Conservation (phyloP, 83 land plant species). For the Picea mariana region DNA sequence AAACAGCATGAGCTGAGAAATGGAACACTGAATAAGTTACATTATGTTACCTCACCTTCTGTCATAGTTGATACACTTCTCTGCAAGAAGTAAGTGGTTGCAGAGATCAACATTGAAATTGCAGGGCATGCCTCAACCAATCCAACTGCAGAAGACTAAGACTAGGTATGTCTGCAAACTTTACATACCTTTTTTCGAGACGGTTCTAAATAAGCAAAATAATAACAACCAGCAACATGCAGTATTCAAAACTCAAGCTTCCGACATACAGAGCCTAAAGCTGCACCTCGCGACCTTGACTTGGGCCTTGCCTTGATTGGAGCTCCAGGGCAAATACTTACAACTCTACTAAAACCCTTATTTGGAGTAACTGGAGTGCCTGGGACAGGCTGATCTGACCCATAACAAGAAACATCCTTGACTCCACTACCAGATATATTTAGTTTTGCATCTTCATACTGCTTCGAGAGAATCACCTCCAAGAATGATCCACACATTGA, state of each 20-base stretch:
- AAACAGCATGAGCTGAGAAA: constrained; percentile 1
- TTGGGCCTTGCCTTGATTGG: constrained; percentile 1
- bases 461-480: constrained; percentile 12
- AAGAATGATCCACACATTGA: constrained; percentile 13
- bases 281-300: background rate
- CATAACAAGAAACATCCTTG: background rate
- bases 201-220: background rate
- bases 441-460: constrained; percentile 6
- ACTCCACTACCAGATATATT: background rate
- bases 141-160: background rate
- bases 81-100: background rate
- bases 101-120: constrained; percentile 7
- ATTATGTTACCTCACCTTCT: background rate
- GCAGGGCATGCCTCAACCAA: background rate
- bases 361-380: background rate
- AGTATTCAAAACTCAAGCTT: constrained; percentile 6
- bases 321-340: constrained; percentile 5
- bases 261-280: constrained; percentile 14
- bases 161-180: background rate
- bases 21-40: background rate
- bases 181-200: background rate
- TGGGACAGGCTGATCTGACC: background rate
- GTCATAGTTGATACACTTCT: background rate
- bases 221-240: background rate
- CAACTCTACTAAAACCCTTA: background rate